A percentile compares a stretch with the other conserved stretches of the same genome.
These are phyloP conservation scores for Colletotrichum destructivum DNA, from an alignment of 2,329 filamentous ascomycete genomes.

Conservation along the genomic window DNA sequence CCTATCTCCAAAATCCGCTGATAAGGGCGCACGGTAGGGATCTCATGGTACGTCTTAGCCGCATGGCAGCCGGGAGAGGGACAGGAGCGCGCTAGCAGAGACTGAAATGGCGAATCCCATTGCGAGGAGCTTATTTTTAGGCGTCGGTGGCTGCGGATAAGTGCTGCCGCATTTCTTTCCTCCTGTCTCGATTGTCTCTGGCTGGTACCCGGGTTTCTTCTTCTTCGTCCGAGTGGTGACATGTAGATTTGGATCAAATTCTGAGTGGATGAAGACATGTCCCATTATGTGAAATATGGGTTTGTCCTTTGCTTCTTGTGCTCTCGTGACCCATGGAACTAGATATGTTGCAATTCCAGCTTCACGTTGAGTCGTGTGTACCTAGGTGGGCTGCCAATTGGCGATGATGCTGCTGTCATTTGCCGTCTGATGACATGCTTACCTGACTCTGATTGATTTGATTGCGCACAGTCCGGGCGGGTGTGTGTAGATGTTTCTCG, in stretches of 20 bases:
- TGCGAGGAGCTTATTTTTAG: slow-evolving; percentile 36
- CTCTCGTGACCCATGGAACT: too few relatives aligned
- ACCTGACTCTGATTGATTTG: slow-evolving; percentile 25
- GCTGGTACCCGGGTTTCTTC: not conserved
- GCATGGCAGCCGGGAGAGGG: slow-evolving; percentile 26
- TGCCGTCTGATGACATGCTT: not conserved
- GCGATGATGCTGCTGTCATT: not conserved
- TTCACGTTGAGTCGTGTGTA: not conserved
- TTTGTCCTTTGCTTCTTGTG: not conserved
- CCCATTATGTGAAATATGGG: too few relatives aligned
- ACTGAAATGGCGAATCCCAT: slow-evolving; percentile 23
- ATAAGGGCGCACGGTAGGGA: not conserved
- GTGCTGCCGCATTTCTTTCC: slow-evolving; percentile 30
- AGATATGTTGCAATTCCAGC: not conserved
- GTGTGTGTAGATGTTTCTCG: slow-evolving; percentile 27
- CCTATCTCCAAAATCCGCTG: not conserved
- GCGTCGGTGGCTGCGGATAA: slow-evolving; percentile 33
- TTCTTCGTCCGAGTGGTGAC: slow-evolving; percentile 31
- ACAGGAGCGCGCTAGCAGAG: slow-evolving; percentile 24
- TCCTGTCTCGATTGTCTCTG: slow-evolving; percentile 3
- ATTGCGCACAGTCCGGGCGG: slow-evolving; percentile 24
- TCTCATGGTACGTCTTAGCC: slow-evolving; percentile 3
- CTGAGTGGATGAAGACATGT: not conserved
- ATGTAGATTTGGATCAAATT: not conserved
- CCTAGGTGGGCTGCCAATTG: not conserved